Percentiles rank a stretch among this genome's conserved stretches.
These are phyloP conservation scores for Meripilus lineatus DNA, from an alignment of 1,284 basidiomycete species.

Conservation along the genomic window DNA sequence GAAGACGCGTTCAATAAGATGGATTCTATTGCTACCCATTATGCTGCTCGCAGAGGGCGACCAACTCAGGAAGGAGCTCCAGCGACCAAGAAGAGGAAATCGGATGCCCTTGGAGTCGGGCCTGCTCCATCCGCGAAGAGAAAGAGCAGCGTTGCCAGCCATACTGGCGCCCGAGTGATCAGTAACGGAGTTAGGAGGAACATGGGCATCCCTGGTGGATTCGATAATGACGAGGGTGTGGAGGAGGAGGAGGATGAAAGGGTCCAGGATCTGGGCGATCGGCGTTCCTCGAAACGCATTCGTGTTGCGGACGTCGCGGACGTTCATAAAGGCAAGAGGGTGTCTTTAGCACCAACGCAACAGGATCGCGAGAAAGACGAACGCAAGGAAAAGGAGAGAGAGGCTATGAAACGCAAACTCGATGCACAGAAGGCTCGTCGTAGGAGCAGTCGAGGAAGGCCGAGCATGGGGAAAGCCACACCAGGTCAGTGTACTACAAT, in stretches of 20 bases:
- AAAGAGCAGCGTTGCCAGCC: conserved; percentile 27
- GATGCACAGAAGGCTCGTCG: conserved; percentile 59
- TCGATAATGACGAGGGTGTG: conserved; percentile 44
- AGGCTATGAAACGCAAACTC: conserved; percentile 39
- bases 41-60: conserved; percentile 42
- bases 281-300: conserved; percentile 37
- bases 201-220: conserved; percentile 47
- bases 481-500: conserved; percentile 26
- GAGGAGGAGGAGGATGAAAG: conserved; percentile 36
- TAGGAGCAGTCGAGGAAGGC: conserved; percentile 53
- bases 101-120: conserved; percentile 34
- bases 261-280: conserved; percentile 18
- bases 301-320: conserved; percentile 29
- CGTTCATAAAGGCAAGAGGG: conserved; percentile 27
- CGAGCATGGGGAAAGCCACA: conserved; percentile 22
- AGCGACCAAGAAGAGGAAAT: conserved; percentile 38
- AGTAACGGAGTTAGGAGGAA: conserved; percentile 42
- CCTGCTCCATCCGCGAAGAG: conserved; percentile 33
- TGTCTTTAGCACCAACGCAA: conserved; percentile 26
- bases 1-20: conserved; percentile 65
- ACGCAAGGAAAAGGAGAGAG: conserved; percentile 21
- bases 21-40: conserved; percentile 66
- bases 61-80: too few relatives aligned
- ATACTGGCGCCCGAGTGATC: conserved; percentile 40
- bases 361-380: conserved; percentile 25